Percentiles rank a stretch among this genome's conserved stretches.
These are phyloP conservation scores for Candida ipomoeae DNA, from an alignment of 805 yeast species.

Conservation along the genomic window DNA sequence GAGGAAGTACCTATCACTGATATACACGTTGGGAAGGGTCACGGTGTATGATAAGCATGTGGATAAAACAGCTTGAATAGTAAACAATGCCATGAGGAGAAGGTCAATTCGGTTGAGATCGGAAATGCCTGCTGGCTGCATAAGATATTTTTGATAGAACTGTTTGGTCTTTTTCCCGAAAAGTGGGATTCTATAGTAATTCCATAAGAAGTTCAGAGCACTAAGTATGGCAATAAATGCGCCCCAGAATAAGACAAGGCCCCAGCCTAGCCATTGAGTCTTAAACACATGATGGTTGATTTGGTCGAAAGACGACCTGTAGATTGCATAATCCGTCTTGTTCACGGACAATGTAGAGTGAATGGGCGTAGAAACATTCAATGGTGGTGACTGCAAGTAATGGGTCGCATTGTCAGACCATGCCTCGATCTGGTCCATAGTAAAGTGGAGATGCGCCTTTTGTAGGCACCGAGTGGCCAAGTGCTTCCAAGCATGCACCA, in stretches of 20 bases:
- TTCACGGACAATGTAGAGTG: conserved; percentile 14
- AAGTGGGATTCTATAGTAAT: conserved; percentile 9
- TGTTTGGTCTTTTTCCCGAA: conserved; percentile 8
- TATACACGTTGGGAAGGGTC: conserved; percentile 15
- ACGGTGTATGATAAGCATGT: conserved; percentile 17
- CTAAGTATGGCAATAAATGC: conserved; percentile 11
- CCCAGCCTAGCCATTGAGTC: conserved; percentile 20
- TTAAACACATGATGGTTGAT: conserved; percentile 20
- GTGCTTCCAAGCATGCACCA: conserved; percentile 16
- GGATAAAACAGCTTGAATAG: conserved; percentile 11
- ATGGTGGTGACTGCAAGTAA: conserved; percentile 13
- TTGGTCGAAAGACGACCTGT: conserved; percentile 13
- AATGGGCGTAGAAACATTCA: conserved; percentile 7
- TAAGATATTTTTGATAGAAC: conserved; percentile 11
- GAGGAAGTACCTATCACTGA: conserved; percentile 12
- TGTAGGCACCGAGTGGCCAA: conserved; percentile 14
- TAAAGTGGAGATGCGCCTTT: conserved; percentile 11
- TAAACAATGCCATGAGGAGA: conserved; percentile 9
- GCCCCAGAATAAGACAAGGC: conserved; percentile 17
- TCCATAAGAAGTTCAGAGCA: conserved; percentile 12
- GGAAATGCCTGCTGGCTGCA: conserved; percentile 5
- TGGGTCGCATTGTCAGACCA: conserved; percentile 14
- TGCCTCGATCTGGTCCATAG: conserved; percentile 8
- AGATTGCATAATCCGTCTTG: conserved; percentile 8
- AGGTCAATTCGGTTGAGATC: conserved; percentile 12